Conservation (phyloP, 768 basidiomycete genomes). For the Chiua virens region DNA sequence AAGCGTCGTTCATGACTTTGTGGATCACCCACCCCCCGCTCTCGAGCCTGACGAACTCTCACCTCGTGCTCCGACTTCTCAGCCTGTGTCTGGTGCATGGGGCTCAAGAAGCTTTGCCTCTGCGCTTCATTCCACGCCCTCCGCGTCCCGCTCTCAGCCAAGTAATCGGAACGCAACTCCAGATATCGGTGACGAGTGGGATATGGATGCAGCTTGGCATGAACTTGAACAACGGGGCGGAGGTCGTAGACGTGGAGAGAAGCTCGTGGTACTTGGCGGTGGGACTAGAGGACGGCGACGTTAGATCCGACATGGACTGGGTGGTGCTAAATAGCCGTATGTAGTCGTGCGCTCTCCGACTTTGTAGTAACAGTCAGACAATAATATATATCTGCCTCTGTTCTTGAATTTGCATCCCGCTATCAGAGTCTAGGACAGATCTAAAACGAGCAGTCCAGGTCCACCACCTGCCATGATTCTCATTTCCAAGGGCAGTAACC, state of each 20-base stretch:
- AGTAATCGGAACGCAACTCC: conserved; percentile 25
- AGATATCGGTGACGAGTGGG: conserved; percentile 63
- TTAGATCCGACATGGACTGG: conserved; percentile 14
- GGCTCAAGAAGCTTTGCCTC: conserved; percentile 81
- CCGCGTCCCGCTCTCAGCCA: conserved; percentile 48
- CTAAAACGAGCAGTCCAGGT: neutral
- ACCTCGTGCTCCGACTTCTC: conserved; percentile 7
- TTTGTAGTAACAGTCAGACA: conserved; percentile 15
- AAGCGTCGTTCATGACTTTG: conserved; percentile 2
- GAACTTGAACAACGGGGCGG: conserved; percentile 64
- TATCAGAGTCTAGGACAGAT: neutral
- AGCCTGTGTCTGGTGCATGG: conserved; percentile 59
- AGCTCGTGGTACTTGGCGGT: conserved; percentile 71
- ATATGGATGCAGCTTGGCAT: conserved; percentile 77
- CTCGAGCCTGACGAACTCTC: conserved; percentile 15
- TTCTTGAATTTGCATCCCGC: too few relatives aligned
- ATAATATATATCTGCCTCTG: neutral
- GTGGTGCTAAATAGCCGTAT: neutral
- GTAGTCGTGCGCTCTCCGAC: conserved; percentile 1
- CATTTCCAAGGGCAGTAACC: neutral
- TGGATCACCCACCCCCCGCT: conserved; percentile 5
- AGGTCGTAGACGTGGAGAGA: conserved; percentile 60
- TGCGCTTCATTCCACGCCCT: conserved; percentile 54
- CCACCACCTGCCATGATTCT: too few relatives aligned
- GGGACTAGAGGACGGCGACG: conserved; percentile 55